Conservation (phyloP, 805 yeast species). For the Hanseniaspora lindneri region DNA sequence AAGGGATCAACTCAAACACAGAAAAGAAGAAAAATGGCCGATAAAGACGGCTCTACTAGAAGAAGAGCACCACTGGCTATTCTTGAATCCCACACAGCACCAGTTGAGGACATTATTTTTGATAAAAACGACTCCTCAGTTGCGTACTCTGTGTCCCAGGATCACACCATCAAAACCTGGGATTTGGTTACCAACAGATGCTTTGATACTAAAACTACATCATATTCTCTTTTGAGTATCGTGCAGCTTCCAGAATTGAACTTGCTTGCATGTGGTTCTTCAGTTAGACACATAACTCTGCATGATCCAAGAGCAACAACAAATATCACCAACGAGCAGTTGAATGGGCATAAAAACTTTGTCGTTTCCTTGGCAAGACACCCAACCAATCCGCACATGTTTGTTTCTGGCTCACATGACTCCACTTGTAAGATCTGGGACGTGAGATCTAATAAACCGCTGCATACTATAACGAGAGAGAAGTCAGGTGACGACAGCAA, state of each 20-base stretch:
- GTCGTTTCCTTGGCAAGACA: slow-evolving; percentile 66
- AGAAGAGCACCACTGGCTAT: slow-evolving; percentile 73
- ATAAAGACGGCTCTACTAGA: slow-evolving; percentile 61
- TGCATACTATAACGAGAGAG: slow-evolving; percentile 75
- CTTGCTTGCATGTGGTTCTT: slow-evolving; percentile 82
- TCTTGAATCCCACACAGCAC: slow-evolving; percentile 69
- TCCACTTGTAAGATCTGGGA: slow-evolving; percentile 96
- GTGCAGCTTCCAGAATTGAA: slow-evolving; percentile 54
- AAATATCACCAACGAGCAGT: slow-evolving; percentile 55
- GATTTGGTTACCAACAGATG: slow-evolving; percentile 77
- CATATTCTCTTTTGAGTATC: slow-evolving; percentile 69
- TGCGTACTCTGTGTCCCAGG: slow-evolving; percentile 89
- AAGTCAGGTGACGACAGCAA: slow-evolving; percentile 41
- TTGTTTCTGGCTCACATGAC: slow-evolving; percentile 89
- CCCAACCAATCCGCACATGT: slow-evolving; percentile 69
- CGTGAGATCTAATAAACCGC: slow-evolving; percentile 67
- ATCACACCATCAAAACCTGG: slow-evolving; percentile 93
- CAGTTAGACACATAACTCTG: slow-evolving; percentile 91
- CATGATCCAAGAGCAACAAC: slow-evolving; percentile 78
- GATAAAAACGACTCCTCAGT: slow-evolving; percentile 65
- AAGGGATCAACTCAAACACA: slow-evolving; percentile 66
- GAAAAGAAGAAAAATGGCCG: slow-evolving; percentile 74
- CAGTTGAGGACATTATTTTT: slow-evolving; percentile 76
- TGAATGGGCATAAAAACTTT: slow-evolving; percentile 83
- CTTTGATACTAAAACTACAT: slow-evolving; percentile 79